Conservation (phyloP, 2,329 filamentous ascomycete species). For the Fusarium illudens region DNA sequence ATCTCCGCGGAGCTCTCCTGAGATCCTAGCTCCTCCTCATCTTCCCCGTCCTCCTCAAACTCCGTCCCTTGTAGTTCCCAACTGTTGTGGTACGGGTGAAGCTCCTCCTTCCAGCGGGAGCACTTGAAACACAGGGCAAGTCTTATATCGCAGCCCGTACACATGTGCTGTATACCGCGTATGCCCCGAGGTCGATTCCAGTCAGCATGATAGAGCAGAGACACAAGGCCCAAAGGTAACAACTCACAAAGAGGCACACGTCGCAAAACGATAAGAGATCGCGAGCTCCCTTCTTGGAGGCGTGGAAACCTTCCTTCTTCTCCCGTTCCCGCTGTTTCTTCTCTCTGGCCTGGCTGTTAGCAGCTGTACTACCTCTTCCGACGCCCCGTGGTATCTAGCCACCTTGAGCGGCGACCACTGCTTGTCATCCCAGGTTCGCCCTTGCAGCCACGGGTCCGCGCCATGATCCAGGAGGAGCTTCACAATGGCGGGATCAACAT, state of each 20-base stretch:
- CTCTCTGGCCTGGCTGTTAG: too few relatives aligned
- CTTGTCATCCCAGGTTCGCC: background rate
- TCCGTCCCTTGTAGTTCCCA: background rate
- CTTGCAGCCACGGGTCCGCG: background rate
- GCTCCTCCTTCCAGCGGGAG: background rate
- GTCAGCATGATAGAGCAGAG: background rate
- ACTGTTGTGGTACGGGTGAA: background rate
- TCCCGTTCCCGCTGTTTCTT: background rate
- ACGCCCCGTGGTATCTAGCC: background rate
- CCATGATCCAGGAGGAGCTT: background rate
- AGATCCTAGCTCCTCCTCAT: background rate
- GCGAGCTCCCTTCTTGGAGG: background rate
- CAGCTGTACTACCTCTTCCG: background rate
- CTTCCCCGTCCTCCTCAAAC: background rate
- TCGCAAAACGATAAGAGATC: background rate
- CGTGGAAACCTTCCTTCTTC: background rate
- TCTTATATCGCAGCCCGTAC: background rate
- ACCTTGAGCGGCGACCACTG: background rate
- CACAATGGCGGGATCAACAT: background rate
- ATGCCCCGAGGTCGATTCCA: background rate
- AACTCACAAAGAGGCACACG: background rate
- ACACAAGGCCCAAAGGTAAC: background rate
- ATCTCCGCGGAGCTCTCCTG: background rate
- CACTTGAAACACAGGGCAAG: background rate
- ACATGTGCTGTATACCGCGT: background rate